Percentiles rank a stretch among this genome's conserved stretches.
phyloP scores from a whole-genome alignment of 371 early-diverging fungal genomes.

The Apophysomyces trapeziformis region DNA sequence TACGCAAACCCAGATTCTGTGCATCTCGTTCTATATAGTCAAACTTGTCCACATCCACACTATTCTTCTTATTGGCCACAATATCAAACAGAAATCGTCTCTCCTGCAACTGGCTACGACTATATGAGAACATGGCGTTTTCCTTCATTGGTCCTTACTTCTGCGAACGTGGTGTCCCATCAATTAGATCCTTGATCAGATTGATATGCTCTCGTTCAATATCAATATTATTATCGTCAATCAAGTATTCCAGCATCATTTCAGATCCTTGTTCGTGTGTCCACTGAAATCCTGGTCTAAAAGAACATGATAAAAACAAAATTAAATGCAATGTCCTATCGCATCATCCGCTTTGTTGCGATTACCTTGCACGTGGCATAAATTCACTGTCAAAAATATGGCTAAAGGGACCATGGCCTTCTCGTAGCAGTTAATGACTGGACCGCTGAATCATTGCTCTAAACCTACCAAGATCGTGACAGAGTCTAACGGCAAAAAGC shows the following conservation, averaged over 20 bases:
- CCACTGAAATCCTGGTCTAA: conserved; percentile 74
- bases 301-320: neutral
- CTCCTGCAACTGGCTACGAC: conserved; percentile 34
- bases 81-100: conserved; percentile 90
- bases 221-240: conserved; percentile 83
- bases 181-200: conserved; percentile 87
- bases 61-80: conserved; percentile 93
- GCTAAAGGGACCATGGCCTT: conserved; percentile 93
- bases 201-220: conserved; percentile 68
- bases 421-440: neutral
- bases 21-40: conserved; percentile 95
- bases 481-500: conserved; percentile 48
- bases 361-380: conserved; percentile 67
- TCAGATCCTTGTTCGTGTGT: conserved; percentile 89
- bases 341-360: no score
- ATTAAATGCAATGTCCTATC: no score
- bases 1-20: conserved; percentile 82
- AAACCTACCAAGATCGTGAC: conserved; percentile 89
- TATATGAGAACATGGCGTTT: neutral
- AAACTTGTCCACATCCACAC: conserved; percentile 97
- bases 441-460: neutral
- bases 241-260: conserved; percentile 87
- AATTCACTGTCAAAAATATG: conserved; percentile 93
- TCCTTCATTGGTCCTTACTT: conserved; percentile 25
- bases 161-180: conserved; percentile 61